Evolutionary conservation across 495 filamentous ascomycete genomes (phyloP), one percentile per base, ranked within the genome.

Genomic region (Tuber melanosporum): DNA sequence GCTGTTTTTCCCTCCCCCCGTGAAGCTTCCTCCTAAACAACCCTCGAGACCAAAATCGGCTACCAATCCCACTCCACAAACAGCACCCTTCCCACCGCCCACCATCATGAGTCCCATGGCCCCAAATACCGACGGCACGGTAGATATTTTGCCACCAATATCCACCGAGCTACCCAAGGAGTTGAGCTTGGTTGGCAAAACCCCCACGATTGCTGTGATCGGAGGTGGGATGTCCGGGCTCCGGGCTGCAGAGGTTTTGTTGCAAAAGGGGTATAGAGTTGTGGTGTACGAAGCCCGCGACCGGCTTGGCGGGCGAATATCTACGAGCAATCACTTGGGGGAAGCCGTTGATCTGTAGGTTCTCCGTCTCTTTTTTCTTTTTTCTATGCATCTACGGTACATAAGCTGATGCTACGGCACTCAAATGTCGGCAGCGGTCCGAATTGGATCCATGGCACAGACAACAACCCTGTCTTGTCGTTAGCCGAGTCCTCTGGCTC

Each of bases 391-490:
- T 36, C 41, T 41, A 41, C 52, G 19, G 39, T 41, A 39, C 49
- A 20, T 20, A 19, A 6, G 73, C 32, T 72, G 26, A 72, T 75
- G 47, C 36, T 47, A 14, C 3, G 71, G 19, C 20, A 3, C n/a
- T n/a, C 12, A 15, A 66, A 66, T 12, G 57, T 32, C 26, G 57
- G 57, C 80, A 92, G 93, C 36, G 95, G 95, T 9, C 91, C 95
- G 10, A 98, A 98, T 82, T 98, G 95, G 95, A 96, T 97, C 42
- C 95, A 98, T 84, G 95, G 95, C 49, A 91, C 92, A 0, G 88
- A 90, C 2, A 85, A 92, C 71, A 99, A 97, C 82, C 94, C 95
- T 8, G 94, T 99, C 66, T 84, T 92, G 73, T 88, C 91, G 47
- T 87, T 99, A 45, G 94, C 93, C 20, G 87, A 89, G 77, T 85